These are phyloP conservation scores for Dillenia turbinata DNA, from an alignment of 164 flowering plant genomes.

Conservation along the genomic window DNA sequence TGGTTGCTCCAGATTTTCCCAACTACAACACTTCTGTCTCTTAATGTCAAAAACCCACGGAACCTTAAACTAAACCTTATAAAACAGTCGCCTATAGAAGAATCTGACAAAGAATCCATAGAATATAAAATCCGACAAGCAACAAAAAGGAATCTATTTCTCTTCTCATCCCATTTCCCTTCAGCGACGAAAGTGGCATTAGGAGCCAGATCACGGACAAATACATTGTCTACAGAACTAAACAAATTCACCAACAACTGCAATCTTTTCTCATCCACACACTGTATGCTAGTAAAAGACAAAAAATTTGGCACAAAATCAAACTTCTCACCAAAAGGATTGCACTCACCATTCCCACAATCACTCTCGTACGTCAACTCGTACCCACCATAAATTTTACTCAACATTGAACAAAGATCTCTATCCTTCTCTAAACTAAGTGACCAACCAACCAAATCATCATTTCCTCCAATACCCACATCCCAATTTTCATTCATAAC, in stretches of 20 bases:
- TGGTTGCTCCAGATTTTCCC: constrained; percentile 57
- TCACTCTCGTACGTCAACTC: constrained; percentile 29
- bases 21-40: constrained; percentile 23
- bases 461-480: constrained; percentile 3
- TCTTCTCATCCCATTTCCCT: constrained; percentile 52
- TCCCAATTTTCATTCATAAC: constrained; percentile 12
- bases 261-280: constrained; percentile 21
- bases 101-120: constrained; percentile 18
- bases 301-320: constrained; percentile 35
- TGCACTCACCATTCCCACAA: constrained; percentile 33
- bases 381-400: not conserved
- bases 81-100: constrained; percentile 53
- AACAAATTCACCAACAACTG: constrained; percentile 26
- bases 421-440: constrained; percentile 10
- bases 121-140: constrained; percentile 42
- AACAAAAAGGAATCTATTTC: constrained; percentile 26
- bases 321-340: constrained; percentile 18
- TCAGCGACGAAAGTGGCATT: constrained; percentile 44
- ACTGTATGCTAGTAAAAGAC: constrained; percentile 25
- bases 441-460: constrained; percentile 2
- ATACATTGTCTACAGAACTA: constrained; percentile 11
- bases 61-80: constrained; percentile 38
- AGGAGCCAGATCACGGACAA: constrained; percentile 20
- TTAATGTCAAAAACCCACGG: constrained; percentile 38
- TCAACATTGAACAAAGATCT: constrained; percentile 20